Conservation (phyloP, 2,329 filamentous ascomycete species). For the Emergomyces orientalis region DNA sequence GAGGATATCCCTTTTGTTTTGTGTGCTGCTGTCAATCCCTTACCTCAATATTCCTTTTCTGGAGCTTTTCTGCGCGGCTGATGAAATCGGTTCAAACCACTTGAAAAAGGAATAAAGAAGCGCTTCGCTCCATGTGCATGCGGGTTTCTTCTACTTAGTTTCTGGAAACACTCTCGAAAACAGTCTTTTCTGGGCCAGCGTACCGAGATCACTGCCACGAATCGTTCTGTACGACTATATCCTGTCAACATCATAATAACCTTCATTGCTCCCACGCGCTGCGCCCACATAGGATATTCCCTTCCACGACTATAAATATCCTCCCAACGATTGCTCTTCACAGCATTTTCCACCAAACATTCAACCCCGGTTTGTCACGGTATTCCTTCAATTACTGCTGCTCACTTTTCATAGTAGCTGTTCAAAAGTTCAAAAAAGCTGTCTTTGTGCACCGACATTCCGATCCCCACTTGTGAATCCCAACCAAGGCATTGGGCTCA, state of each 20-base stretch:
- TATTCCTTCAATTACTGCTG: neutral
- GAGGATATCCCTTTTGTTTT: neutral
- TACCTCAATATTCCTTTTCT: neutral
- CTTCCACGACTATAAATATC: neutral
- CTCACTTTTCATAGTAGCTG: no score
- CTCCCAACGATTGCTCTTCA: neutral
- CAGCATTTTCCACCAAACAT: neutral
- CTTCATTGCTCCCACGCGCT: neutral
- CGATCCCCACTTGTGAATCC: neutral
- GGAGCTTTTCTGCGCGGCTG: neutral
- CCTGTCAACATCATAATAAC: neutral
- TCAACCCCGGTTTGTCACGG: neutral
- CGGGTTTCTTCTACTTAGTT: neutral
- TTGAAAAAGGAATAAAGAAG: neutral
- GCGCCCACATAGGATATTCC: neutral
- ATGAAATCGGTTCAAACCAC: neutral
- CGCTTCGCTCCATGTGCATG: neutral
- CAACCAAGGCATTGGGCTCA: constrained; percentile 3
- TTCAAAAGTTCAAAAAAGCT: neutral
- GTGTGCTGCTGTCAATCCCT: neutral
- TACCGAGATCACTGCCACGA: neutral
- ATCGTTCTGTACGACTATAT: neutral
- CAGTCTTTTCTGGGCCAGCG: neutral
- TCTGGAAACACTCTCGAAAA: neutral
- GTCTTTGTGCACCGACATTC: neutral